These are phyloP conservation scores for Termitomyces eurrhizus DNA, from an alignment of 768 basidiomycete species.

Conservation along the genomic window DNA sequence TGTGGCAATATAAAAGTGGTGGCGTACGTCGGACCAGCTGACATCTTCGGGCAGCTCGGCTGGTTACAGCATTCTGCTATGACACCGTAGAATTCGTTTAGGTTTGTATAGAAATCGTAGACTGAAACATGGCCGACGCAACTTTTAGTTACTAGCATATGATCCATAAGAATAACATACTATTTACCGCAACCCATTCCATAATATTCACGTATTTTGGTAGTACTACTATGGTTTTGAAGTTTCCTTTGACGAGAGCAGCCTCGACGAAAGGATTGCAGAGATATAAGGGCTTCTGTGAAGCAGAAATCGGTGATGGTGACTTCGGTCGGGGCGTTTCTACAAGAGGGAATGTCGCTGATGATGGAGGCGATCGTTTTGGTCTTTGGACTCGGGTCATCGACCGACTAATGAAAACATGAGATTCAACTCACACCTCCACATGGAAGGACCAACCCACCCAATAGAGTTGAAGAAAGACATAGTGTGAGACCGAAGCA, in stretches of 20 bases:
- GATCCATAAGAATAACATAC: constrained; percentile 42
- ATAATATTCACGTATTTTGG: constrained; percentile 98
- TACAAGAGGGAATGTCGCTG: constrained; percentile 49
- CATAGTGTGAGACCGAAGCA: constrained; percentile 42
- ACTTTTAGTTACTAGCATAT: neutral
- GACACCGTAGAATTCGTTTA: constrained; percentile 96
- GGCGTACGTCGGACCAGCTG: constrained; percentile 83
- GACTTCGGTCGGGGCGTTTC: constrained; percentile 36
- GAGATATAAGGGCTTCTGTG: constrained; percentile 73
- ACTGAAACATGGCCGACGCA: constrained; percentile 46
- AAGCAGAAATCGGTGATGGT: constrained; percentile 31
- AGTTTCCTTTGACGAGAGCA: constrained; percentile 93
- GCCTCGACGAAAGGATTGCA: constrained; percentile 97
- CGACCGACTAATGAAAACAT: constrained; percentile 48
- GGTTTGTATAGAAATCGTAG: constrained; percentile 95
- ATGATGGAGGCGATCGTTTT: constrained; percentile 73
- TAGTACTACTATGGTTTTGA: constrained; percentile 94
- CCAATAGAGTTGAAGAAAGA: constrained; percentile 84
- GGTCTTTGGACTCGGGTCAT: constrained; percentile 72
- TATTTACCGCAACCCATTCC: constrained; percentile 85
- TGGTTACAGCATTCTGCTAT: constrained; percentile 93
- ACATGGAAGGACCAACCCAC: constrained; percentile 34
- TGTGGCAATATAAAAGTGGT: neutral
- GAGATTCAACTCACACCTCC: neutral
- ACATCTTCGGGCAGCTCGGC: constrained; percentile 88